Percentiles rank a stretch among this genome's conserved stretches.
Conservation (phyloP, 345 rosid species). For the Lumnitzera littorea region DNA sequence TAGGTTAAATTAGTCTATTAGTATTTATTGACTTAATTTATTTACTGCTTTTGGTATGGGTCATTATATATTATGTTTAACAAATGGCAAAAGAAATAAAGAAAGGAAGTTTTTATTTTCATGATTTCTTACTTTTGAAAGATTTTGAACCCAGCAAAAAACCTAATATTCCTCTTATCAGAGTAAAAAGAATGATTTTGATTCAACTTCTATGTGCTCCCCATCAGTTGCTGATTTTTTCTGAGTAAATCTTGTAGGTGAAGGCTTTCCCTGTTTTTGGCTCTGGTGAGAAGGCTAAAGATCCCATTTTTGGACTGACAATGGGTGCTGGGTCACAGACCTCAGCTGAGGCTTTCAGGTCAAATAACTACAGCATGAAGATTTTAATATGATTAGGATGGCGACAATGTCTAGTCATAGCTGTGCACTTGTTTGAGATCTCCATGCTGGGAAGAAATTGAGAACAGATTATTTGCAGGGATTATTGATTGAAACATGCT, state of each 20-base stretch:
- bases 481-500: conserved; percentile 46
- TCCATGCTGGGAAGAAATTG: conserved; percentile 27
- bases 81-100: too few species aligned
- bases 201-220: too few species aligned
- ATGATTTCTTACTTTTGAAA: too few species aligned
- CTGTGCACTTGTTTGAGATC: conserved; percentile 9
- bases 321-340: conserved; percentile 84
- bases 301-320: conserved; percentile 79
- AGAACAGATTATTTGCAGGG: conserved; percentile 47
- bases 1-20: too few species aligned
- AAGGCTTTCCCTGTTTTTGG: conserved; percentile 69
- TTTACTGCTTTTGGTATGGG: too few species aligned
- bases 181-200: too few species aligned
- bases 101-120: too few species aligned
- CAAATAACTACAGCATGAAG: neutral
- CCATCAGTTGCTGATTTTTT: neutral
- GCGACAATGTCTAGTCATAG: conserved; percentile 2
- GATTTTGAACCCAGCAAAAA: too few species aligned
- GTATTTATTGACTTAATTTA: too few species aligned
- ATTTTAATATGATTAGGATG: neutral
- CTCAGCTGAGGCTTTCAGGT: conserved; percentile 73
- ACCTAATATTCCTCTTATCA: too few species aligned
- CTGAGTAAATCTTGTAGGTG: conserved; percentile 32
- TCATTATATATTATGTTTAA: too few species aligned
- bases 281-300: conserved; percentile 71